Evolutionary conservation across 2,329 filamentous ascomycete genomes (phyloP).

Genomic region (Thyridium curvatum): DNA sequence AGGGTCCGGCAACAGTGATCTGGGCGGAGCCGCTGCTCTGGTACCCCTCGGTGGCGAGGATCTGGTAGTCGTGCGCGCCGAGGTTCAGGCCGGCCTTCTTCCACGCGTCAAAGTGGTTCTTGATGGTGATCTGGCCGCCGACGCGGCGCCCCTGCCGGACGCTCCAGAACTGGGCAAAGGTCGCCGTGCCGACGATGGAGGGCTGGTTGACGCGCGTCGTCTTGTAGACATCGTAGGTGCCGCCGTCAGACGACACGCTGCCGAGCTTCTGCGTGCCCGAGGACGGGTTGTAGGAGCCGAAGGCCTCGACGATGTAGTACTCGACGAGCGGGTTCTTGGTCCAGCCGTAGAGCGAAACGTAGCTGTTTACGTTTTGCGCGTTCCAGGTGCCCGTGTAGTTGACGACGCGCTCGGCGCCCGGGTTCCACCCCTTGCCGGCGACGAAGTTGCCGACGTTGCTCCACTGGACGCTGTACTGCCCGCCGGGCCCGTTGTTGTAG

Average conservation of each 20-base stretch:
- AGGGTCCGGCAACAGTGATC: slow-evolving; percentile 24
- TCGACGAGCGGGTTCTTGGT: slow-evolving; percentile 27
- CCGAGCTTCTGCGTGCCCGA: slow-evolving; percentile 22
- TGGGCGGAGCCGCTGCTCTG: slow-evolving; percentile 30
- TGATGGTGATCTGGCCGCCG: slow-evolving; percentile 40
- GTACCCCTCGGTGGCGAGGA: slow-evolving; percentile 45
- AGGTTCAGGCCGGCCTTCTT: slow-evolving; percentile 35
- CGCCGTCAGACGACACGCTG: slow-evolving; percentile 22
- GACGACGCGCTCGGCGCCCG: slow-evolving; percentile 28
- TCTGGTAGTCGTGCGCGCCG: slow-evolving; percentile 43
- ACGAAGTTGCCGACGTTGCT: slow-evolving; percentile 43
- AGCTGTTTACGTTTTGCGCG: slow-evolving; percentile 14
- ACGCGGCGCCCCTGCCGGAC: slow-evolving; percentile 37
- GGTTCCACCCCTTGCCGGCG: slow-evolving; percentile 52
- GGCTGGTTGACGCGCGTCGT: slow-evolving; percentile 33
- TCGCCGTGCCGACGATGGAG: slow-evolving; percentile 37
- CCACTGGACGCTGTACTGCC: slow-evolving; percentile 35
- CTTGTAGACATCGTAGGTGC: slow-evolving; percentile 26
- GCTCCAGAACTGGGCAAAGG: slow-evolving; percentile 44
- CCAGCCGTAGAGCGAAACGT: slow-evolving; percentile 29
- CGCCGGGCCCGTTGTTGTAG: slow-evolving; percentile 33
- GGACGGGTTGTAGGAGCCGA: slow-evolving; percentile 18
- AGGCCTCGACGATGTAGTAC: slow-evolving; percentile 30
- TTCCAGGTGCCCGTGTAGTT: slow-evolving; percentile 20
- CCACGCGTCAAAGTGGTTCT: slow-evolving; percentile 48